Evolutionary conservation across 2,329 filamentous ascomycete species (phyloP).

Genomic region (Basipetospora chlamydospora): DNA sequence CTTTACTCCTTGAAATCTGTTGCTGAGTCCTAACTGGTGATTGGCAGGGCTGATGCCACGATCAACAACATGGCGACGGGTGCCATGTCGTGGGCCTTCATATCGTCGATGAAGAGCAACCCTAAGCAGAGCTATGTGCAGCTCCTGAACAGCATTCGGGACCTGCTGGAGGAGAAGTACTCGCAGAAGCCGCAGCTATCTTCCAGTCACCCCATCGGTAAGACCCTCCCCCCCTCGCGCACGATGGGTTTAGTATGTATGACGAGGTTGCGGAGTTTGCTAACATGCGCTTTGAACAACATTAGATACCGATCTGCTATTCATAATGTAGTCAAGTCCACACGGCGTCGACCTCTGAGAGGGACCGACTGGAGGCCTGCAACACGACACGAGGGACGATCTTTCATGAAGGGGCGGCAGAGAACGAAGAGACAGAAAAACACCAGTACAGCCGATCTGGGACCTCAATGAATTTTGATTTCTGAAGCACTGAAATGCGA

Average conservation of each 20-base stretch:
- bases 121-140: conserved; percentile 97
- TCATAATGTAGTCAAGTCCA: conserved; percentile 52
- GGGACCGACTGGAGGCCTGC: too few relatives aligned
- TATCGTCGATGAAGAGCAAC: conserved; percentile 84
- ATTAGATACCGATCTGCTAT: conserved; percentile 45
- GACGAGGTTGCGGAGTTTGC: too few relatives aligned
- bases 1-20: conserved; percentile 5
- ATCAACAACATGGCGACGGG: conserved; percentile 85
- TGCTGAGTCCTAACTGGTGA: too few relatives aligned
- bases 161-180: conserved; percentile 79
- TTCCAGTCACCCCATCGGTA: conserved; percentile 89
- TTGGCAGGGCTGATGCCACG: conserved; percentile 78
- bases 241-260: too few relatives aligned
- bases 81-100: conserved; percentile 97
- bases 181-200: conserved; percentile 92
- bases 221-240: conserved; percentile 1
- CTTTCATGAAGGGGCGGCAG: too few relatives aligned
- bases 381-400: background rate
- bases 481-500: too few relatives aligned
- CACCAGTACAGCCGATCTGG: too few relatives aligned
- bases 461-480: too few relatives aligned
- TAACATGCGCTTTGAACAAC: too few relatives aligned
- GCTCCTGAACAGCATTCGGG: conserved; percentile 88
- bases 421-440: too few relatives aligned
- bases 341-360: too few relatives aligned